These are phyloP conservation scores for Glycine tomentella DNA, from an alignment of 306 rosid species.

Conservation along the genomic window DNA sequence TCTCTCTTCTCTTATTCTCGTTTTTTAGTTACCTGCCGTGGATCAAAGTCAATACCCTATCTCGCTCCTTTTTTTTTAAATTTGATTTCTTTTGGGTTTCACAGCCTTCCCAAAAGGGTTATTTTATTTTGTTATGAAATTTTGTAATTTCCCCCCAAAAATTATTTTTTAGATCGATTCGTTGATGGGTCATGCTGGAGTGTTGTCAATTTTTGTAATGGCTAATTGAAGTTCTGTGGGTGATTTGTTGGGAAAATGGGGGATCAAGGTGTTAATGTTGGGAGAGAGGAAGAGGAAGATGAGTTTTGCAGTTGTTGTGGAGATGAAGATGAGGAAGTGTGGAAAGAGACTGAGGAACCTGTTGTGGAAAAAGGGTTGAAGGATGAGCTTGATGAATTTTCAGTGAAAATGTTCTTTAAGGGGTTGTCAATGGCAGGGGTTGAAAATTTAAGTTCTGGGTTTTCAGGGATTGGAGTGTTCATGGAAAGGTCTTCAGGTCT, in stretches of 20 bases:
- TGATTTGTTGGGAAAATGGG: slow-evolving; percentile 60
- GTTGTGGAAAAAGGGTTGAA: slow-evolving; percentile 55
- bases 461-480: slow-evolving; percentile 94
- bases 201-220: slow-evolving; percentile 45
- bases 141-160: slow-evolving; percentile 46
- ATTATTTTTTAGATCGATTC: slow-evolving; percentile 49
- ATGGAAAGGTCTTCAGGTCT: slow-evolving; percentile 71
- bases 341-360: slow-evolving; percentile 64
- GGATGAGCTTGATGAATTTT: slow-evolving; percentile 71
- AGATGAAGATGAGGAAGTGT: slow-evolving; percentile 63
- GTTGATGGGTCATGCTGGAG: slow-evolving; percentile 42
- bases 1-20: slow-evolving; percentile 22
- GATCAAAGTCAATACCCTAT: slow-evolving; percentile 37
- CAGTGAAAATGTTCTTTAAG: slow-evolving; percentile 84
- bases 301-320: slow-evolving; percentile 94
- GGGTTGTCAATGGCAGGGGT: slow-evolving; percentile 78
- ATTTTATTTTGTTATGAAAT: slow-evolving; percentile 36
- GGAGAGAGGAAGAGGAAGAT: slow-evolving; percentile 88
- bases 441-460: slow-evolving; percentile 68
- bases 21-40: slow-evolving; percentile 10
- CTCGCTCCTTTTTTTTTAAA: slow-evolving; percentile 24
- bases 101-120: slow-evolving; percentile 20
- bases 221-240: slow-evolving; percentile 34
- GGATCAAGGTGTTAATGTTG: slow-evolving; percentile 51
- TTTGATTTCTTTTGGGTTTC: slow-evolving; percentile 36